Evolutionary conservation across 805 yeast species (phyloP).

Genomic region (Starmerella sp.): DNA sequence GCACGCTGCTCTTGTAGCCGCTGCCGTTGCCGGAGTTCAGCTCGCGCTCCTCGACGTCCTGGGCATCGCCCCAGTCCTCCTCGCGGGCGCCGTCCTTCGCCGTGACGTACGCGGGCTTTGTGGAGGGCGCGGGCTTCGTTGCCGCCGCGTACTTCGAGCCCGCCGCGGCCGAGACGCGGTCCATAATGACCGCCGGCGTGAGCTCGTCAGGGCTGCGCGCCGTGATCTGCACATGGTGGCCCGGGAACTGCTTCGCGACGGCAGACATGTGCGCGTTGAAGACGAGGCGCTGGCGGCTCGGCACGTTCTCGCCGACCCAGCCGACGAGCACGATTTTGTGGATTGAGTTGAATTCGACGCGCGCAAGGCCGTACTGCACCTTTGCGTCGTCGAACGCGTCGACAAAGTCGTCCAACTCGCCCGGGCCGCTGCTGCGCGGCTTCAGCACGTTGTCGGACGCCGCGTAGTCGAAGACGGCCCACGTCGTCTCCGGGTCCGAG

Average conservation of each 20-base stretch:
- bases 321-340: constrained; percentile 75
- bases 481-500: constrained; percentile 57
- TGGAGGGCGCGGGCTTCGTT: constrained; percentile 23
- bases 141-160: constrained; percentile 82
- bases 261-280: constrained; percentile 34
- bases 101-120: constrained; percentile 30
- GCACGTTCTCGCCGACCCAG: constrained; percentile 91
- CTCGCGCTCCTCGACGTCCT: constrained; percentile 26
- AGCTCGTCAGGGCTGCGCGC: constrained; percentile 92
- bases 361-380: constrained; percentile 81
- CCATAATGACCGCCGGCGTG: constrained; percentile 61
- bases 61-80: constrained; percentile 62
- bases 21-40: constrained; percentile 1
- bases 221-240: constrained; percentile 91
- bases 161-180: constrained; percentile 76
- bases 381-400: constrained; percentile 74
- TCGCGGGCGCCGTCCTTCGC: constrained; percentile 32
- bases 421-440: constrained; percentile 42
- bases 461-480: constrained; percentile 74
- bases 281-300: constrained; percentile 38
- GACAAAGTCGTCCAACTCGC: constrained; percentile 65
- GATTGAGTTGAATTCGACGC: constrained; percentile 85
- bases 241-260: constrained; percentile 36
- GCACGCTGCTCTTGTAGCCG: constrained; percentile 16
- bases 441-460: constrained; percentile 36